Percentiles rank a stretch among this genome's conserved stretches.
Evolutionary conservation across 1,139 yeast genomes (phyloP).

Genomic region (Suhomyces atakaporum): DNA sequence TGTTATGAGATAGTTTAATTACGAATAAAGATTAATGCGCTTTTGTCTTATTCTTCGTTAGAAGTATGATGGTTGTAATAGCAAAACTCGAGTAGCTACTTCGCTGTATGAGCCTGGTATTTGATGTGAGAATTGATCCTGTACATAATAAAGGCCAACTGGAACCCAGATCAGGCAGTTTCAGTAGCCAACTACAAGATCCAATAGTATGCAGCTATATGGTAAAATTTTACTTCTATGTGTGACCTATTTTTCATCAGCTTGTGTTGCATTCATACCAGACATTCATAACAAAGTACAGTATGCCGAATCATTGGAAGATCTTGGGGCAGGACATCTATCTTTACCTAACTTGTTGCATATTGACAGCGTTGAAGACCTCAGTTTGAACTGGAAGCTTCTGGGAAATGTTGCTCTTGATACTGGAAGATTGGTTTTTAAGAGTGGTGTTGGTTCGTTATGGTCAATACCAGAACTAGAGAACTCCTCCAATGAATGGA

Average conservation of each 20-base stretch:
- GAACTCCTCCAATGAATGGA: conserved; percentile 48
- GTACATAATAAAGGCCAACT: no score
- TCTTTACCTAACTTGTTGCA: conserved; percentile 39
- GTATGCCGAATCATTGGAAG: conserved; percentile 1
- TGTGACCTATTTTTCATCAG: neutral
- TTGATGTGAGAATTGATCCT: no score
- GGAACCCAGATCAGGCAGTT: no score
- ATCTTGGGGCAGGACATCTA: conserved; percentile 24
- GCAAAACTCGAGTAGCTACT: no score
- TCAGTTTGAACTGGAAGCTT: conserved; percentile 33
- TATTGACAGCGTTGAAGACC: conserved; percentile 23
- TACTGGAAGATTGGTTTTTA: conserved; percentile 42
- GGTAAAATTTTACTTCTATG: neutral
- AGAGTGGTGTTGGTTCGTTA: conserved; percentile 37
- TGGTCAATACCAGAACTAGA: conserved; percentile 48
- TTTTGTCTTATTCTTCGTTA: no score
- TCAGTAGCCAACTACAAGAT: no score
- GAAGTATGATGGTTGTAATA: no score
- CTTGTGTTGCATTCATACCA: conserved; percentile 3
- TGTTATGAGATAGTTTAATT: no score
- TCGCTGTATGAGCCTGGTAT: no score
- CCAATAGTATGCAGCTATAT: no score
- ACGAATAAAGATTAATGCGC: no score
- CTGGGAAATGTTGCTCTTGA: conserved; percentile 32
- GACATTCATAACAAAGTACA: neutral